phyloP scores from a whole-genome alignment of 23 red algal species.

The Cyanidium caldarium region DNA sequence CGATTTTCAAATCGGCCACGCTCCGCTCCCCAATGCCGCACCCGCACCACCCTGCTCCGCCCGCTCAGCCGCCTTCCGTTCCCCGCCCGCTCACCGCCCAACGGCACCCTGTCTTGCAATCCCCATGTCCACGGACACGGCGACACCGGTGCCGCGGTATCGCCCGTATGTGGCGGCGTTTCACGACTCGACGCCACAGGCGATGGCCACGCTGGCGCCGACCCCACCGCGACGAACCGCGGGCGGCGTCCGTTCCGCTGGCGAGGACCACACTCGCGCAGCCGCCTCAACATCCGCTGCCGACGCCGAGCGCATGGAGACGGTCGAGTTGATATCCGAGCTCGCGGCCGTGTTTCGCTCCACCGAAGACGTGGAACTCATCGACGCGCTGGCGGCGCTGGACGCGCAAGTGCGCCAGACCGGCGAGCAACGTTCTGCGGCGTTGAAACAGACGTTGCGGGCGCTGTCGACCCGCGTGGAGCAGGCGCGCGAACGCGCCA shows the following conservation, averaged over 20 bases:
- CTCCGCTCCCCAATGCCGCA: no score
- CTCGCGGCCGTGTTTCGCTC: not conserved
- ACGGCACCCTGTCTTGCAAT: no score
- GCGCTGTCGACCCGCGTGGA: not conserved
- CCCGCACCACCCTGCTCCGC: no score
- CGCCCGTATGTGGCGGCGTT: not conserved
- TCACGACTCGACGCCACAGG: slow-evolving; percentile 1
- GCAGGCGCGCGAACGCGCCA: not conserved
- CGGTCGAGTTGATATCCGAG: not conserved
- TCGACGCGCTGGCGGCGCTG: not conserved
- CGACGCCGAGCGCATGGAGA: not conserved
- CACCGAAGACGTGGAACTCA: not conserved
- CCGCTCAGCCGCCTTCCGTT: no score
- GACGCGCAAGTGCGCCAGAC: not conserved
- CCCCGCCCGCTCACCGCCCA: no score
- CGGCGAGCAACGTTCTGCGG: not conserved
- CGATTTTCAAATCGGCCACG: no score
- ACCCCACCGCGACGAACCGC: not conserved
- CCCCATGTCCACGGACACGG: not conserved
- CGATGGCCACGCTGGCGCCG: not conserved
- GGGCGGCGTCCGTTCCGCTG: not conserved
- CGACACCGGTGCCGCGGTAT: not conserved
- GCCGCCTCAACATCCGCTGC: not conserved
- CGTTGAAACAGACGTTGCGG: not conserved
- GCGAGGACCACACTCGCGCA: not conserved